phyloP scores from a whole-genome alignment of 2,329 filamentous ascomycete species.

The Aspergillus phoenicis region DNA sequence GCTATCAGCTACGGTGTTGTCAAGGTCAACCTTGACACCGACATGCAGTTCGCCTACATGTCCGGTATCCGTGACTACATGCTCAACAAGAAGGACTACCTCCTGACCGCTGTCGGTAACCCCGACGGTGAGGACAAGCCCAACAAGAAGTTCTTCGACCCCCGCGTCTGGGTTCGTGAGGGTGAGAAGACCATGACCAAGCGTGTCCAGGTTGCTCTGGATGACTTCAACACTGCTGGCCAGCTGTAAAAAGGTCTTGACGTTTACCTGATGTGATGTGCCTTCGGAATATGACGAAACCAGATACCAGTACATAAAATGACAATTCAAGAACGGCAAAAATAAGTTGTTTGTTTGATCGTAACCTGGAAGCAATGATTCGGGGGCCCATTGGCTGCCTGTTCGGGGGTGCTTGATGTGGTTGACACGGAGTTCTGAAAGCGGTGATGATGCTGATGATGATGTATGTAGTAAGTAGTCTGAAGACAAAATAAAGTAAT shows the following conservation, averaged over 20 bases:
- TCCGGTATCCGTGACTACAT: slow-evolving; percentile 93
- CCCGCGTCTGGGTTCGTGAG: slow-evolving; percentile 87
- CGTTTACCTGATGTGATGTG: slow-evolving; percentile 16
- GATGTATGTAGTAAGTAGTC: slow-evolving; percentile 14
- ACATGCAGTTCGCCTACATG: slow-evolving; percentile 94
- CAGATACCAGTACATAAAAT: slow-evolving; percentile 27
- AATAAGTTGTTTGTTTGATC: slow-evolving; percentile 6
- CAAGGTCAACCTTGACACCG: slow-evolving; percentile 99
- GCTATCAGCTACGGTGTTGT: slow-evolving; percentile 93
- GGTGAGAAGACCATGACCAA: slow-evolving; percentile 95
- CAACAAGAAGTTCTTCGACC: slow-evolving; percentile 96
- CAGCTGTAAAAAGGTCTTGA: slow-evolving; percentile 63
- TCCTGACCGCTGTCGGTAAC: slow-evolving; percentile 85
- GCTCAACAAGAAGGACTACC: slow-evolving; percentile 91
- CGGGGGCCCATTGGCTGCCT: not conserved
- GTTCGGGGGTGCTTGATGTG: not conserved
- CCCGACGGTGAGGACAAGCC: slow-evolving; percentile 95
- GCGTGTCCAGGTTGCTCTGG: slow-evolving; percentile 77
- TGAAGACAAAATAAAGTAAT: slow-evolving; percentile 16
- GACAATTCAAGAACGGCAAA: slow-evolving; percentile 9
- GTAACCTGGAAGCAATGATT: slow-evolving; percentile 6
- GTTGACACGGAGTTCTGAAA: slow-evolving; percentile 8
- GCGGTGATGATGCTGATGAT: slow-evolving; percentile 1
- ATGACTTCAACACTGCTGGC: slow-evolving; percentile 86
- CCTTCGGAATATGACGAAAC: slow-evolving; percentile 21